A percentile compares a stretch with the other conserved stretches of the same genome.
These are phyloP conservation scores for Fusarium tuaranense DNA, from an alignment of 2,329 filamentous ascomycete species.

Conservation along the genomic window DNA sequence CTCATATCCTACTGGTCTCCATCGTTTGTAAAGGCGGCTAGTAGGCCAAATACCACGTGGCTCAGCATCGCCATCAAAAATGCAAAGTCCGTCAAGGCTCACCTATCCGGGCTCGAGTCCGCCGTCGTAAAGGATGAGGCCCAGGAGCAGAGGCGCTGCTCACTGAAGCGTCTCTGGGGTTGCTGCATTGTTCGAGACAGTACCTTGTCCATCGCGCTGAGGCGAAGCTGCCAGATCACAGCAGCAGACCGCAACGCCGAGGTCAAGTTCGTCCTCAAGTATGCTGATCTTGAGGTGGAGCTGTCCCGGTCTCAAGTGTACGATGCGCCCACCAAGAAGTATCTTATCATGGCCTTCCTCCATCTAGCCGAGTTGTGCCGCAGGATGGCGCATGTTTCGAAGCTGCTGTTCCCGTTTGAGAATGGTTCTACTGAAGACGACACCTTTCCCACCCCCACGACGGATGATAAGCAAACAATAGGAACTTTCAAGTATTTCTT, in stretches of 20 bases:
- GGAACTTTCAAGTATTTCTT: background rate
- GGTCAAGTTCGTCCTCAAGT: background rate
- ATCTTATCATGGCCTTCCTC: background rate
- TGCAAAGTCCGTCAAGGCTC: constrained; percentile 3
- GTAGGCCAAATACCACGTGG: background rate
- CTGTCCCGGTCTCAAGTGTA: background rate
- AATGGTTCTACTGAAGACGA: background rate
- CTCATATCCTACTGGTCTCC: background rate
- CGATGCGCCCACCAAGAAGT: background rate
- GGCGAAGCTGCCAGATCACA: background rate
- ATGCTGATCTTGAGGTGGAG: background rate
- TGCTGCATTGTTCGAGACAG: constrained; percentile 33
- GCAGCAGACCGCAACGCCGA: background rate
- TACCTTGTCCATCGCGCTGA: constrained; percentile 17
- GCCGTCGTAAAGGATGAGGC: background rate
- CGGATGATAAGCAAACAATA: background rate
- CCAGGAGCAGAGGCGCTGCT: constrained; percentile 20
- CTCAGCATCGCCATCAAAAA: background rate
- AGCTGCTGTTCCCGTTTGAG: background rate
- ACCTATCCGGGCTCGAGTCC: constrained; percentile 6
- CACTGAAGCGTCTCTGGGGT: constrained; percentile 31
- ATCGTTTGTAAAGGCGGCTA: background rate
- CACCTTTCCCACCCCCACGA: background rate
- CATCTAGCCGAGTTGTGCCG: background rate
- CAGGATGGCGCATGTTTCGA: background rate